phyloP scores from a whole-genome alignment of 176 grass and related monocot species.

The Rhynchospora breviuscula region DNA sequence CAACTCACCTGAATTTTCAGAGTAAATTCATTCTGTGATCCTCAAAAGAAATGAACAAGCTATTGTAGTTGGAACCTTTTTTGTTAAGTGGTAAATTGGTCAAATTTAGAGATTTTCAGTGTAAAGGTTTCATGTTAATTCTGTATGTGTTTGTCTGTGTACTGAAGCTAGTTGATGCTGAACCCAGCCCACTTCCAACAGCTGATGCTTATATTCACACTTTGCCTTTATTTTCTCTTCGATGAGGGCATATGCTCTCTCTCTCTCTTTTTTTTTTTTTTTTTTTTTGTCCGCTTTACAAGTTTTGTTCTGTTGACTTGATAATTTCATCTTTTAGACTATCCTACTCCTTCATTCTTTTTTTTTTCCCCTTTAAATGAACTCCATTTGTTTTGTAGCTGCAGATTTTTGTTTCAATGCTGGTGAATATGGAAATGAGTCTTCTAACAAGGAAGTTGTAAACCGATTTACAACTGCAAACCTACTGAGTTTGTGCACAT shows the following conservation, averaged over 20 bases:
- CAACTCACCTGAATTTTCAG: constrained; percentile 73
- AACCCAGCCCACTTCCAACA: not conserved
- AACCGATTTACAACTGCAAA: constrained; percentile 83
- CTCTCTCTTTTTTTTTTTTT: not conserved
- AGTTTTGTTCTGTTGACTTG: constrained; percentile 22
- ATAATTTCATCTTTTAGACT: constrained; percentile 12
- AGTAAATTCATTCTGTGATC: constrained; percentile 31
- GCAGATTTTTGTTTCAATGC: constrained; percentile 67
- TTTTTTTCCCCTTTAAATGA: constrained; percentile 2
- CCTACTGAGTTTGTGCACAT: constrained; percentile 82
- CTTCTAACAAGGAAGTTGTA: constrained; percentile 94
- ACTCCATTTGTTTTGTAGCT: constrained; percentile 13
- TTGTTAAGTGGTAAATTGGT: not conserved
- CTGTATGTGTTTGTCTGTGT: not conserved
- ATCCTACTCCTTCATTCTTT: not conserved
- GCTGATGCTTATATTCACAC: not conserved
- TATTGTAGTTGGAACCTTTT: not conserved
- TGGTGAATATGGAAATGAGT: constrained; percentile 97
- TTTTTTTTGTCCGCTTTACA: not conserved
- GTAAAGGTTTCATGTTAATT: not conserved
- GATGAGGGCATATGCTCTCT: not conserved
- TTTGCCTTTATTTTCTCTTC: not conserved
- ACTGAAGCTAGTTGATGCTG: not conserved
- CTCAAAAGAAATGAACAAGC: not conserved
- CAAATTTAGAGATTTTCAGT: not conserved